phyloP scores from a whole-genome alignment of 805 yeast species.

The Candida suzukii region DNA sequence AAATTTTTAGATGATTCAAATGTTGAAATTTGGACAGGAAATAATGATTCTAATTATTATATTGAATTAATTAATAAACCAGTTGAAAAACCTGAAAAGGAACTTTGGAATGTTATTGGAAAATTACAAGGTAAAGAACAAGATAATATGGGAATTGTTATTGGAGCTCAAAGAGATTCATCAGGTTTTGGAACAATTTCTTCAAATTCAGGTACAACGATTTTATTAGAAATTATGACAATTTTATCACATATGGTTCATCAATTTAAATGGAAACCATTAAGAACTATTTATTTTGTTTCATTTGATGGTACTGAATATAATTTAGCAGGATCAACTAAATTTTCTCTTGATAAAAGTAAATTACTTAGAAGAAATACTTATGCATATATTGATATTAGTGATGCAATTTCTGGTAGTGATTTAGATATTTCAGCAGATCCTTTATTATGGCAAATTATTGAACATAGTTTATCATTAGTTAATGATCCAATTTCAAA shows the following conservation, averaged over 20 bases:
- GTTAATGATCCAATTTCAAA: slow-evolving; percentile 20
- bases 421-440: slow-evolving; percentile 42
- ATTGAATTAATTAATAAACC: slow-evolving; percentile 30
- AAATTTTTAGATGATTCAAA: slow-evolving; percentile 12
- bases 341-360: slow-evolving; percentile 56
- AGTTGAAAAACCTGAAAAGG: slow-evolving; percentile 46
- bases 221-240: slow-evolving; percentile 64
- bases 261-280: slow-evolving; percentile 71
- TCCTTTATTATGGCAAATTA: slow-evolving; percentile 51
- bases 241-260: slow-evolving; percentile 58
- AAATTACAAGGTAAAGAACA: slow-evolving; percentile 78
- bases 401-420: slow-evolving; percentile 52
- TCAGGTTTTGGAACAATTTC: slow-evolving; percentile 66
- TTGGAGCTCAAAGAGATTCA: slow-evolving; percentile 82
- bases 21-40: slow-evolving; percentile 40
- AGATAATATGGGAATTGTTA: slow-evolving; percentile 58
- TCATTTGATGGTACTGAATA: slow-evolving; percentile 81
- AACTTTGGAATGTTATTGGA: slow-evolving; percentile 74
- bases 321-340: slow-evolving; percentile 80
- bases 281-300: slow-evolving; percentile 73
- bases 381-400: slow-evolving; percentile 65
- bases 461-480: slow-evolving; percentile 33
- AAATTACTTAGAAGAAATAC: slow-evolving; percentile 52
- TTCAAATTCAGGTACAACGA: slow-evolving; percentile 69
- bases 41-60: slow-evolving; percentile 12